Evolutionary conservation across 2,329 filamentous ascomycete genomes (phyloP).

Genomic region (Colletotrichum magnum): DNA sequence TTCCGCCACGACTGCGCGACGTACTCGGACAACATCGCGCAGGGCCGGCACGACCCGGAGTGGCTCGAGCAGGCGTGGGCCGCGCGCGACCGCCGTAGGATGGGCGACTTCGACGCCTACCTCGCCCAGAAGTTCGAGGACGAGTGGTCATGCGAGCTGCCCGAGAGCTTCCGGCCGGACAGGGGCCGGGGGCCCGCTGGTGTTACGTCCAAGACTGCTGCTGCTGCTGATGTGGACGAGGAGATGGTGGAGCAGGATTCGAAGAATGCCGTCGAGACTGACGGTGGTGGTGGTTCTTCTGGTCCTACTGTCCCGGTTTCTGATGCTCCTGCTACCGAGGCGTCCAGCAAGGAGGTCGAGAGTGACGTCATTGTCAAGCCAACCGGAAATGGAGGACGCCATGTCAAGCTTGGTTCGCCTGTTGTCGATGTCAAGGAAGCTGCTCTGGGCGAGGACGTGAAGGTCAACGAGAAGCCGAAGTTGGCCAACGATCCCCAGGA

Average conservation of each 20-base stretch:
- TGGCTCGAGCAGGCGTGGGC: slow-evolving; percentile 68
- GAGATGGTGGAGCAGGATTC: background rate
- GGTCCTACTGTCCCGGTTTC: background rate
- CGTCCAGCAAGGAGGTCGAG: background rate
- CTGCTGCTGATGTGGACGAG: slow-evolving; percentile 1
- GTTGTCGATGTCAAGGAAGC: no score
- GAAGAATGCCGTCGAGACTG: background rate
- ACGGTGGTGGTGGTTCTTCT: background rate
- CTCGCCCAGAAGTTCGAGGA: slow-evolving; percentile 60
- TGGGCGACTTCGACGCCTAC: slow-evolving; percentile 65
- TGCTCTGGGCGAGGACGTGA: no score
- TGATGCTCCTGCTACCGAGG: background rate
- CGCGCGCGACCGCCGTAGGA: slow-evolving; percentile 63
- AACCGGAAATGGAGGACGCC: no score
- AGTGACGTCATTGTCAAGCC: no score
- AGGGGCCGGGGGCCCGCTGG: background rate
- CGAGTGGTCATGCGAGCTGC: slow-evolving; percentile 62
- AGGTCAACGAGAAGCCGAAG: no score
- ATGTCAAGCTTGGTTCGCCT: no score
- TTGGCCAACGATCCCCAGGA: no score
- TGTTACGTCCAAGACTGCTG: no score
- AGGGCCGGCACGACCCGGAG: slow-evolving; percentile 65
- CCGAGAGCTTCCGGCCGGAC: slow-evolving; percentile 48
- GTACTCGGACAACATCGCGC: slow-evolving; percentile 61
- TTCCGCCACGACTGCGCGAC: slow-evolving; percentile 64